phyloP scores from a whole-genome alignment of 2,329 filamentous ascomycete species.

The Fusarium transvaalense region DNA sequence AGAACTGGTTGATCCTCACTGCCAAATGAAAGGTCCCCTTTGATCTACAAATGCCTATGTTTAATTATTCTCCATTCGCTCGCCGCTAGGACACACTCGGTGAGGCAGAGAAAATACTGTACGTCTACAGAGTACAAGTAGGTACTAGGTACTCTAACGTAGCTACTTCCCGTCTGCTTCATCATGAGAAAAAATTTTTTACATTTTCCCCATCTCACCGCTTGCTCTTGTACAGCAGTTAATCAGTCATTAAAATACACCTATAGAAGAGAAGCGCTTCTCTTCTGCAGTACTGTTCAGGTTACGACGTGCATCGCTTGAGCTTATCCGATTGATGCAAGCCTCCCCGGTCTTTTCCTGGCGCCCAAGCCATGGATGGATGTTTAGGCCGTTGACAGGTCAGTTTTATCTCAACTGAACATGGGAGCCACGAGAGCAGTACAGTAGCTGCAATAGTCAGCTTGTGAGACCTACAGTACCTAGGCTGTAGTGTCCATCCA shows the following conservation, averaged over 20 bases:
- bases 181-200: constrained; percentile 26
- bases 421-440: constrained; percentile 48
- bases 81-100: constrained; percentile 13
- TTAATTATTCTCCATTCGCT: constrained; percentile 1
- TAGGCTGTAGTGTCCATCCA: neutral
- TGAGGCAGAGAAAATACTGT: constrained; percentile 9
- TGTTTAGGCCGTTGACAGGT: constrained; percentile 41
- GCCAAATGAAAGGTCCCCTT: constrained; percentile 18
- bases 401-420: constrained; percentile 34
- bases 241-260: constrained; percentile 38
- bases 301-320: constrained; percentile 16
- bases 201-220: constrained; percentile 38
- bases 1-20: constrained; percentile 34
- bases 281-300: constrained; percentile 25
- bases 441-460: constrained; percentile 31
- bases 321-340: constrained; percentile 34
- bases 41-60: constrained; percentile 25
- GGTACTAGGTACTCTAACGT: constrained; percentile 5
- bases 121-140: no score
- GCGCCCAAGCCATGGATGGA: constrained; percentile 40
- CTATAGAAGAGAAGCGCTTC: constrained; percentile 23
- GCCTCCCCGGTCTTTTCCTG: constrained; percentile 37
- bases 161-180: constrained; percentile 24
- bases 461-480: constrained; percentile 41
- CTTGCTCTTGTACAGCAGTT: constrained; percentile 43